Conservation (phyloP, 2,329 filamentous ascomycete species). For the Verticillium tricorpus region DNA sequence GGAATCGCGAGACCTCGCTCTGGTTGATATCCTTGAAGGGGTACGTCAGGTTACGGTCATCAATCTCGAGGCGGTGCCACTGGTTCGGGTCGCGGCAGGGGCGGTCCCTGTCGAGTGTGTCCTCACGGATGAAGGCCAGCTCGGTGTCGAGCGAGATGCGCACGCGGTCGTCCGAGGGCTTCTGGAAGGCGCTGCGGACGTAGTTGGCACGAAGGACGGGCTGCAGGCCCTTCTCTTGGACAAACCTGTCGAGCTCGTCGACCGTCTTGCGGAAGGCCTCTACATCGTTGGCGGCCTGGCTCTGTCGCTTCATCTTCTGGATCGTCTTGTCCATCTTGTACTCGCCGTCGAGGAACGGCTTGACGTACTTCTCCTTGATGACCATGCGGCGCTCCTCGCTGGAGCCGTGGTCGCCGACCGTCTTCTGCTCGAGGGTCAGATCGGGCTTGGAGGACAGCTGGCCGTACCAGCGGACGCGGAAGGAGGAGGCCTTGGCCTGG, state of each 20-base stretch:
- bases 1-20: slow-evolving; percentile 87
- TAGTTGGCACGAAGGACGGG: slow-evolving; percentile 91
- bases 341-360: slow-evolving; percentile 78
- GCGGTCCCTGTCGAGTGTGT: slow-evolving; percentile 72
- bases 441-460: slow-evolving; percentile 74
- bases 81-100: slow-evolving; percentile 83
- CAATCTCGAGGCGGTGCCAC: slow-evolving; percentile 91
- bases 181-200: slow-evolving; percentile 91
- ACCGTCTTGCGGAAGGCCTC: slow-evolving; percentile 68
- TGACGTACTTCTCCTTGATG: slow-evolving; percentile 93
- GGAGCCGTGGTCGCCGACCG: slow-evolving; percentile 67
- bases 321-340: slow-evolving; percentile 91
- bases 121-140: slow-evolving; percentile 78
- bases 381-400: slow-evolving; percentile 76
- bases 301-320: slow-evolving; percentile 78
- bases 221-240: slow-evolving; percentile 71
- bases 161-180: slow-evolving; percentile 84
- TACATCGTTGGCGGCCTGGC: slow-evolving; percentile 57
- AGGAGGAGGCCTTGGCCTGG: slow-evolving; percentile 63
- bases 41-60: slow-evolving; percentile 75
- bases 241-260: slow-evolving; percentile 72
- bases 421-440: slow-evolving; percentile 86
- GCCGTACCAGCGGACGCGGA: slow-evolving; percentile 89
- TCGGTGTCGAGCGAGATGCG: slow-evolving; percentile 92
- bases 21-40: slow-evolving; percentile 85